These are phyloP conservation scores for Golubevia sp. DNA, from an alignment of 1,284 basidiomycete species.

Conservation along the genomic window DNA sequence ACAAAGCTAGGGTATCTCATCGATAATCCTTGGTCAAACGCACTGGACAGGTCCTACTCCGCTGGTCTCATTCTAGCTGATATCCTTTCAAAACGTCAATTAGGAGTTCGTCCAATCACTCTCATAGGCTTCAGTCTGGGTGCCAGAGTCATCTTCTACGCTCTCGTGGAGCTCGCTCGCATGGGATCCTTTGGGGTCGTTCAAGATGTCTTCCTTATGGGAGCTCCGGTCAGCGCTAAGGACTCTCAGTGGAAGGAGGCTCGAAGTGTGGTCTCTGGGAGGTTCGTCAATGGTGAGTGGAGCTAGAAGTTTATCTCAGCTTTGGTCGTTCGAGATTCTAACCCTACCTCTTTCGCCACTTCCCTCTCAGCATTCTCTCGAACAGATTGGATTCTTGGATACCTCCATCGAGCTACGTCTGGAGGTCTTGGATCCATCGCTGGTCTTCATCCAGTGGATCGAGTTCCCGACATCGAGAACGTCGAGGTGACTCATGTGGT, in stretches of 20 bases:
- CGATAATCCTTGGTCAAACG: constrained; percentile 61
- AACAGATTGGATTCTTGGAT: constrained; percentile 59
- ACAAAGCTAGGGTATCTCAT: constrained; percentile 58
- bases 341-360: neutral
- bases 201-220: constrained; percentile 59
- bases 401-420: constrained; percentile 54
- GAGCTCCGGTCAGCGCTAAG: constrained; percentile 51
- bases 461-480: constrained; percentile 54
- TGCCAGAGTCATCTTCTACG: constrained; percentile 57
- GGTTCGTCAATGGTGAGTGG: constrained; percentile 47
- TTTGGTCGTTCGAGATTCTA: neutral
- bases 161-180: constrained; percentile 46
- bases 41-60: constrained; percentile 47
- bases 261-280: constrained; percentile 46
- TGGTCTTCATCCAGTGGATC: constrained; percentile 53
- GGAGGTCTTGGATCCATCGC: constrained; percentile 57
- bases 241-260: constrained; percentile 52
- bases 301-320: neutral
- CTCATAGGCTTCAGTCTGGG: constrained; percentile 58
- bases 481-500: constrained; percentile 57
- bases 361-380: constrained; percentile 35
- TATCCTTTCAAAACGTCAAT: constrained; percentile 42
- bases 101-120: constrained; percentile 59
- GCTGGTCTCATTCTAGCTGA: constrained; percentile 60
- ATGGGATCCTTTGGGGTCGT: constrained; percentile 56